Conservation (phyloP, 2,329 filamentous ascomycete species). For the Tolypocladium tropicale region DNA sequence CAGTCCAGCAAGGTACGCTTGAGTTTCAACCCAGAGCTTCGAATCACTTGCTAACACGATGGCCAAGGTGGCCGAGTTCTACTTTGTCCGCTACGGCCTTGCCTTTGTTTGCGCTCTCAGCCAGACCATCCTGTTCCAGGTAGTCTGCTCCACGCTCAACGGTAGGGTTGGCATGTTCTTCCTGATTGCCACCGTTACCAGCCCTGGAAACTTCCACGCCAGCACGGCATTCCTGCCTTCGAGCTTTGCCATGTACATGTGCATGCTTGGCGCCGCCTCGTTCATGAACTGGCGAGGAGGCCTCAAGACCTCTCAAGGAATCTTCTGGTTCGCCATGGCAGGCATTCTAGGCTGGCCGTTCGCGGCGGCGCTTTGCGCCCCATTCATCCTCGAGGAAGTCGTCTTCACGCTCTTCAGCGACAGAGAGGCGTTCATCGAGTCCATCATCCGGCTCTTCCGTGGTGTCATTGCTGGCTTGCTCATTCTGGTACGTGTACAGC, state of each 20-base stretch:
- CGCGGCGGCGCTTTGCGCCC: constrained; percentile 68
- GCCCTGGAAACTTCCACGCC: constrained; percentile 89
- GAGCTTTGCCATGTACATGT: constrained; percentile 93
- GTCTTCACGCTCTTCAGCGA: constrained; percentile 45
- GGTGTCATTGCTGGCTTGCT: constrained; percentile 57
- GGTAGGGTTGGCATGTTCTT: constrained; percentile 79
- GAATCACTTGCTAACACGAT: neutral
- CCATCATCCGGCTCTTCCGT: constrained; percentile 51
- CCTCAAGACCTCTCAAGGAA: constrained; percentile 68
- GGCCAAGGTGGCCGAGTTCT: constrained; percentile 64
- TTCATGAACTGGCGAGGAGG: constrained; percentile 87
- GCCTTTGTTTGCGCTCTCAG: constrained; percentile 69
- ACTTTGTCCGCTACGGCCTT: constrained; percentile 68
- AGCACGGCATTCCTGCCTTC: constrained; percentile 81
- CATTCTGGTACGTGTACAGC: constrained; percentile 49
- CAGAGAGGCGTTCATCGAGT: constrained; percentile 48
- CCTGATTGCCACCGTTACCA: constrained; percentile 63
- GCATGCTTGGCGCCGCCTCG: constrained; percentile 73
- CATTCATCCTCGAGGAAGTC: constrained; percentile 71
- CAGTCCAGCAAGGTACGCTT: constrained; percentile 44
- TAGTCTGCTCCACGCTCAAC: constrained; percentile 67
- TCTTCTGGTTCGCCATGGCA: constrained; percentile 84
- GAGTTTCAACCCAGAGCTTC: neutral
- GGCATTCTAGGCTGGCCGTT: constrained; percentile 92
- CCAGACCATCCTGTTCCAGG: constrained; percentile 72